Evolutionary conservation across 1,139 yeast genomes (phyloP), one percentile per base, ranked within the genome.

Genomic region (Magnusiomyces magnusii): DNA sequence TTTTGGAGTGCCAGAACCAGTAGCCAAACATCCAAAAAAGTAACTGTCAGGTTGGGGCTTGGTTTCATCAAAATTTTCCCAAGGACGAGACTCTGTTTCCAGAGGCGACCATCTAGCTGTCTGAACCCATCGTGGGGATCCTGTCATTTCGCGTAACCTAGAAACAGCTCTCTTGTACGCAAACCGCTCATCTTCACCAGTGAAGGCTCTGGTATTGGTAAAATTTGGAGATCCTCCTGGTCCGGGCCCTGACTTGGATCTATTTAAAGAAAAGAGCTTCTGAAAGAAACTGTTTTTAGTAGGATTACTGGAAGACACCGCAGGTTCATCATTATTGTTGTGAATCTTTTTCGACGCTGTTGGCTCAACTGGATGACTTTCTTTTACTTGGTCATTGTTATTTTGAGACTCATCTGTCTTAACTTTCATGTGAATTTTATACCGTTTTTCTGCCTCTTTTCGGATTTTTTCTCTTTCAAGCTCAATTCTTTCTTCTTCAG

Each of bases 131-230:
- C 66, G 65, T 31, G 72, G 75, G 0, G 86, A 81, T 0, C 78
- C 78, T 0, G 84, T 80, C 90, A 86, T 86, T 66, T 86, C 92
- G 61, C 76, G 76, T 31, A 86, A 78, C 64, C 93, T 73, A 68
- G 85, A 83, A 0, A 85, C 85, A 0, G 92, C 91, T 63, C 92
- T 71, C 63, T 83, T 83, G 66, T 81, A 86, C 1, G 93, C 91
- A 73, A 86, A 86, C 71, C 79, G 80, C 68, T 86, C 92, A 70
- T 86, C 92, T 66, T 86, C 91, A 34, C 93, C 92, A 0, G 90
- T 86, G 65, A 86, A 86, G 1, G 85, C 85, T 23, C 76, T 75
- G 17, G 79, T 69, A 56, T 83, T 77, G 23, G 80, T 76, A 66
- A 78, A 83, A 65, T 82, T 78, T 10, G 61, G 58, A 54, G 53